Evolutionary conservation across 2,329 filamentous ascomycete genomes (phyloP), one percentile per base, ranked within the genome.

Genomic region (Kalmusia sp.): DNA sequence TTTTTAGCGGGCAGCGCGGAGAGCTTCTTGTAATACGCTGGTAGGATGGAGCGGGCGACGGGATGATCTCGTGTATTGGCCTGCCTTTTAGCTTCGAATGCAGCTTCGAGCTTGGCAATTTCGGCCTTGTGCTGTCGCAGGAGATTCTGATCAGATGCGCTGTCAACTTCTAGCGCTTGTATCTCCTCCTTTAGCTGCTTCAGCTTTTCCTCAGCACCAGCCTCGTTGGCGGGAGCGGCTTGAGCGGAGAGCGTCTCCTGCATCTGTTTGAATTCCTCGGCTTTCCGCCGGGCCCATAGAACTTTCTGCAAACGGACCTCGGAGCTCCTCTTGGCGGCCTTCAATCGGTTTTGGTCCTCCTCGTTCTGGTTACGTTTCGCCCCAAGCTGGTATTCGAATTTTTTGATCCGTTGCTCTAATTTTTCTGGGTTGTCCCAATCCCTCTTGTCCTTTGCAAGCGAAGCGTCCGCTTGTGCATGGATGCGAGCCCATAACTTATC

Each of bases 281-380:
- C 54, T 33, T 68, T 67, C 25, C 64, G 61, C 4, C 59, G 41
- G 11, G 67, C 67, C 40, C 61, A 68, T 17, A 63, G 54, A 7
- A 70, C 39, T 35, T 62, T 63, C 14, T 49, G 41, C 3, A 70
- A 49, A 17, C 67, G 63, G 11, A 55, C 59, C 43, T 67, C 61
- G 34, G 65, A 61, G 30, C 58, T 61, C n/a, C 54, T 45, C 40
- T 62, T 62, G 4, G 65, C 62, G 15, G 55, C 55, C 24, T 59
- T 58, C 14, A 70, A 44, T 11, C 63, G 62, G 37, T 62, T 65
- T 39, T 67, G 64, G 52, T 64, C 62, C 11, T 50, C 63, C 19
- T 66, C 61, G 17, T 63, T 62, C 31, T 68, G 65, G 43, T 67
- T 58, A 49, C 64, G 61, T 49, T 63, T 66, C 57, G 63, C 63